Percentiles rank a stretch among this genome's conserved stretches.
phyloP scores from a whole-genome alignment of 176 grass and related monocot species.

The Dactylis glomerata region DNA sequence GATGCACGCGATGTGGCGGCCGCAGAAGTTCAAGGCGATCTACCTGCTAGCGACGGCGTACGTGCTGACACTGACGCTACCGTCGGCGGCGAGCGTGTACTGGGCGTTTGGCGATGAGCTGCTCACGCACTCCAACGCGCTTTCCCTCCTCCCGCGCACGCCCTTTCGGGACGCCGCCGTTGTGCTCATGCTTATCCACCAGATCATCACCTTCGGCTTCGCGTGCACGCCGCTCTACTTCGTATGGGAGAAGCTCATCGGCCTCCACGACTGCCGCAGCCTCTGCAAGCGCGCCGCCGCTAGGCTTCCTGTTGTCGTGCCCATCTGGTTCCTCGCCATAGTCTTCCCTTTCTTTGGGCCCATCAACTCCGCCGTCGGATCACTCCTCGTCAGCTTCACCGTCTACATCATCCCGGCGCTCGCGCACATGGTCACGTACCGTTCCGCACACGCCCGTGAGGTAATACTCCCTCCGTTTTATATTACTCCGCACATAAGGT shows the following conservation, averaged over 20 bases:
- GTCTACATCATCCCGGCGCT: slow-evolving; percentile 95
- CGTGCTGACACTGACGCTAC: slow-evolving; percentile 88
- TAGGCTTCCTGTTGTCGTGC: slow-evolving; percentile 83
- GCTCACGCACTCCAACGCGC: slow-evolving; percentile 87
- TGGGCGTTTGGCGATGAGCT: slow-evolving; percentile 96
- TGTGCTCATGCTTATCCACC: slow-evolving; percentile 92
- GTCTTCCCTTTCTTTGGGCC: slow-evolving; percentile 98
- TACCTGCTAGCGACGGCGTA: slow-evolving; percentile 91
- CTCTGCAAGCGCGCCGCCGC: slow-evolving; percentile 91
- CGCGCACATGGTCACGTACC: slow-evolving; percentile 90
- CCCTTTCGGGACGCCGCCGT: slow-evolving; percentile 73
- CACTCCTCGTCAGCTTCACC: slow-evolving; percentile 95
- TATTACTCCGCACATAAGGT: too few relatives aligned
- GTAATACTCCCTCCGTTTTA: slow-evolving; percentile 1
- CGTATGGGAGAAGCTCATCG: slow-evolving; percentile 98
- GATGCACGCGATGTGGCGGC: slow-evolving; percentile 99
- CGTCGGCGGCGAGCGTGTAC: slow-evolving; percentile 92
- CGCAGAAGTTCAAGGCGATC: slow-evolving; percentile 99
- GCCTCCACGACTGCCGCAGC: slow-evolving; percentile 95
- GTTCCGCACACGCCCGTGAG: slow-evolving; percentile 77
- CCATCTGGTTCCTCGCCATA: slow-evolving; percentile 98
- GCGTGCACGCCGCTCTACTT: slow-evolving; percentile 98
- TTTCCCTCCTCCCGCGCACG: slow-evolving; percentile 74
- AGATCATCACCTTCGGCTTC: slow-evolving; percentile 99
- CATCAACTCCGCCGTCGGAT: slow-evolving; percentile 94